Evolutionary conservation across 306 rosid species (phyloP), one percentile per base, ranked within the genome.

Genomic region (Vigna hirtella): DNA sequence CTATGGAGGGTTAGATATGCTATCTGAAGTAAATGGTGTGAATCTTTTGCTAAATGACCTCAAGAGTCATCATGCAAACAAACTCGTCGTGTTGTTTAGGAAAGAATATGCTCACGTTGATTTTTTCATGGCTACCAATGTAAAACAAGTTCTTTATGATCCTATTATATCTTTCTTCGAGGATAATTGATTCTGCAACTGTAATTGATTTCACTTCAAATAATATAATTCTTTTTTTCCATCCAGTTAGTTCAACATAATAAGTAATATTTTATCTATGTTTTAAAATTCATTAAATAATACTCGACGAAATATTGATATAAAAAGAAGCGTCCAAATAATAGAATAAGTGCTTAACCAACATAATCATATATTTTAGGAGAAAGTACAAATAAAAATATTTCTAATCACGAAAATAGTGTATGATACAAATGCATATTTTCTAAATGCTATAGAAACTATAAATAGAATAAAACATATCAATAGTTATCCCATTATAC

Each of bases 71-170:
- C 81, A 83, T 13, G 30, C 32, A 40, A 78, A 79, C 51, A 92
- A 87, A 73, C 85, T 90, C 28, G 86, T 78, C 2, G 82, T 74
- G 16, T 78, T 70, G 61, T 87, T 58, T 53, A 26, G 13, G 9
- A 75, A 83, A 72, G 86, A 87, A 9, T 90, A 92, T 84, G 95
- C 89, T 76, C 97, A 92, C 81, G 10, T 66, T 55, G 97, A 90
- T 86, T 92, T 79, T 78, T 71, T 90, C 69, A 50, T 87, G 79
- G 89, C 72, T 6, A 79, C n/a, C 24, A 88, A 83, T 78, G 97
- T 89, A 47, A 84, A 85, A 2, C 73, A 87, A 81, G 45, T 26
- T 50, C 85, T 88, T 55, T 90, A 92, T 79, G 86, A 88, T 56
- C 87, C 93, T 42, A 47, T 88, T 18, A 62, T 91, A 16, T 73